Evolutionary conservation across 208 protist genomes (phyloP).

Genomic region (Crithidia sp.): DNA sequence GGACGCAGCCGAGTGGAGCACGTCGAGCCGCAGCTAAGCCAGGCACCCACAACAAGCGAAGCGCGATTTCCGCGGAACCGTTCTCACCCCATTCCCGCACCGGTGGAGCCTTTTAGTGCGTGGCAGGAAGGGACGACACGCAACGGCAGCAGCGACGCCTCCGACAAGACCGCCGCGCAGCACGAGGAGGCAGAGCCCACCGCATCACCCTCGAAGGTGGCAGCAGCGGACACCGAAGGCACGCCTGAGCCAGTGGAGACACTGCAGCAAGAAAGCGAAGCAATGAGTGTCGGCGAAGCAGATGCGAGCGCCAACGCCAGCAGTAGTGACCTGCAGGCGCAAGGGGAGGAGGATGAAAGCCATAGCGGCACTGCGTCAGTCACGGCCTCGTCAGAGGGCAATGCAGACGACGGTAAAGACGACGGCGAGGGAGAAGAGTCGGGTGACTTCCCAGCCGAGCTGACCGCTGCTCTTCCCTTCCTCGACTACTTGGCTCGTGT

Average conservation of each 20-base stretch:
- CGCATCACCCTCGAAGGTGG: too few relatives aligned
- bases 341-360: too few relatives aligned
- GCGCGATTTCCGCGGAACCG: too few relatives aligned
- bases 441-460: neutral
- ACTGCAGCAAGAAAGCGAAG: neutral
- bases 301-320: too few relatives aligned
- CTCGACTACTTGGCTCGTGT: slow-evolving; percentile 30
- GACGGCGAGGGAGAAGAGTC: neutral
- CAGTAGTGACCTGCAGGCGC: too few relatives aligned
- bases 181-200: too few relatives aligned
- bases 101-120: too few relatives aligned
- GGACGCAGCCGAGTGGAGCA: neutral
- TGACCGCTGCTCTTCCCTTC: slow-evolving; percentile 24
- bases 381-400: too few relatives aligned
- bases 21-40: neutral
- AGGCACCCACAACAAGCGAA: neutral
- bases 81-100: too few relatives aligned
- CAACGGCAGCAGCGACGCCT: neutral
- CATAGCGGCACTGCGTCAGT: too few relatives aligned
- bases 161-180: neutral
- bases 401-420: neutral
- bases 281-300: neutral
- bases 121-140: too few relatives aligned
- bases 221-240: too few relatives aligned
- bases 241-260: neutral